phyloP scores from a whole-genome alignment of 129 eudicot genomes.

The Glebionis coronaria region DNA sequence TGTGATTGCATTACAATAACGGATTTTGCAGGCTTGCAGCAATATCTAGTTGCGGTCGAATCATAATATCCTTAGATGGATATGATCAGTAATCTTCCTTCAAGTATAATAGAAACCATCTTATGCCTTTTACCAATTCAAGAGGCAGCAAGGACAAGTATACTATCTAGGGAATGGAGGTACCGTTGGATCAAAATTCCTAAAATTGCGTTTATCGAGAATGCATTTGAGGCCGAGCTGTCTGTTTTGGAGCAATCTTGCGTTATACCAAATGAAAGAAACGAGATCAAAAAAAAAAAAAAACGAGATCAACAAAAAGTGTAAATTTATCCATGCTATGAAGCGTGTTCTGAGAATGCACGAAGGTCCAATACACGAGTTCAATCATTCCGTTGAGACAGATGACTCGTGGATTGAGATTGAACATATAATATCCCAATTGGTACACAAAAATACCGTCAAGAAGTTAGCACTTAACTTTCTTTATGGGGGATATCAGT shows the following conservation, averaged over 20 bases:
- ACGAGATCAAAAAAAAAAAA: too few species aligned
- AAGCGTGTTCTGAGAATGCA: constrained; percentile 4
- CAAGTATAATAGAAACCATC: neutral
- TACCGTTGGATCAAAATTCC: constrained; percentile 10
- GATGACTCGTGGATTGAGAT: neutral
- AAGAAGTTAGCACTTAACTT: constrained; percentile 2
- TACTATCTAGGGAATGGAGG: constrained; percentile 7
- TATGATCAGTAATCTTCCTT: neutral
- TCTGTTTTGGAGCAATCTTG: neutral
- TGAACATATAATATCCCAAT: neutral
- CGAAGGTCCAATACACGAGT: constrained; percentile 8
- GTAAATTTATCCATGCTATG: neutral
- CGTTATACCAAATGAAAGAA: neutral
- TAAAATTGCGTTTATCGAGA: constrained; percentile 1
- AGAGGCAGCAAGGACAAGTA: constrained; percentile 5
- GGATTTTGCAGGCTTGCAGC: neutral
- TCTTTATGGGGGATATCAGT: neutral
- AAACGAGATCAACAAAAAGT: neutral
- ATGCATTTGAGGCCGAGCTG: neutral
- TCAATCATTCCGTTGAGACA: neutral
- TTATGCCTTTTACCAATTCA: neutral
- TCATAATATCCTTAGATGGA: neutral
- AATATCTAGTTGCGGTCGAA: neutral
- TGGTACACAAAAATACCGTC: neutral
- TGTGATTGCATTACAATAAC: neutral